These are phyloP conservation scores for Salix udensis DNA, from an alignment of 345 rosid genomes.

Conservation along the genomic window DNA sequence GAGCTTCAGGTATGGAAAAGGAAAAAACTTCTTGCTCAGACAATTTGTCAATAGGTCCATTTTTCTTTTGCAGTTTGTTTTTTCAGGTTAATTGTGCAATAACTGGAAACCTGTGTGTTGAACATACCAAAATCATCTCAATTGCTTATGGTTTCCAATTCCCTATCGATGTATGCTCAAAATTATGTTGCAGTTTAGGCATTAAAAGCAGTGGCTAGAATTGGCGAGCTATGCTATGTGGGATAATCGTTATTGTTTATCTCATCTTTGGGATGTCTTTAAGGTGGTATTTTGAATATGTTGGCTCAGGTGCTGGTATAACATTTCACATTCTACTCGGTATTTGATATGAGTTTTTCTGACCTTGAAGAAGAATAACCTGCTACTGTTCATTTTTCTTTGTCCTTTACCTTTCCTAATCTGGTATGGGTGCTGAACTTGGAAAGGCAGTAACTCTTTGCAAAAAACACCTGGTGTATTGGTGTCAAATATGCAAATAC, in stretches of 20 bases:
- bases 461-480: neutral
- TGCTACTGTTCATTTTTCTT: slow-evolving; percentile 7
- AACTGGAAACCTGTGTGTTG: neutral
- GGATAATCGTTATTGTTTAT: slow-evolving; percentile 10
- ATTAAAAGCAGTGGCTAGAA: neutral
- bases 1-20: slow-evolving; percentile 72
- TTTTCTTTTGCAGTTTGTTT: neutral
- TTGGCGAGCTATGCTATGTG: slow-evolving; percentile 6
- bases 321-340: slow-evolving; percentile 52
- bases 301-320: slow-evolving; percentile 64
- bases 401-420: neutral
- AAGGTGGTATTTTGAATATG: slow-evolving; percentile 47
- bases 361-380: slow-evolving; percentile 32
- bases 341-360: slow-evolving; percentile 53
- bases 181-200: neutral
- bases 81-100: neutral
- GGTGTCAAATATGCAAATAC: neutral
- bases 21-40: neutral
- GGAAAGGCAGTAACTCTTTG: neutral
- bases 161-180: neutral
- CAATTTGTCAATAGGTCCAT: neutral
- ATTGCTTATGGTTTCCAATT: neutral
- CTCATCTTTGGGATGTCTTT: slow-evolving; percentile 25
- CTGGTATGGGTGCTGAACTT: slow-evolving; percentile 11
- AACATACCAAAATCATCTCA: neutral